Base-by-base conservation (phyloP, 345 rosid species). In the Acer negundo region DNA sequence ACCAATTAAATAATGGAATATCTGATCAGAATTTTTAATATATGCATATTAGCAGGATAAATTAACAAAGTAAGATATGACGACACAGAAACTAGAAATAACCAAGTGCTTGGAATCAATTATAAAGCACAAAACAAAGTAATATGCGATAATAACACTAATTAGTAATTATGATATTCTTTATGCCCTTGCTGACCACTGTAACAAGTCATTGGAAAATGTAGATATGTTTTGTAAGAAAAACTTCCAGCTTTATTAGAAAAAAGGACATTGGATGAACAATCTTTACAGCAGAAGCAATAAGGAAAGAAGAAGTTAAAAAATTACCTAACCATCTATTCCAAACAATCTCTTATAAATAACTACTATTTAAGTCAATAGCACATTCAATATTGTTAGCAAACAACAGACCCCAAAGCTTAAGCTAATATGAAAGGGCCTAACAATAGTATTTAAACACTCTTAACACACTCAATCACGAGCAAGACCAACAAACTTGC, bases 1-100 rank as follows among this genome's bases (percentile, higher is more conserved):
- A 85, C 70, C 74, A 64, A 75, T 31, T 78, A 63, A 42, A 80
- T 16, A 58, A 62, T 49, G 31, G 13, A 79, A 56, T 12, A 71
- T 23, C 44, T 10, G 44, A 55, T 82, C 72, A 82, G 70, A 79
- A 74, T 13, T 26, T 61, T 19, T 69, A 2, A 68, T 62, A 56
- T 74, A 51, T 56, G 16, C 7, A 68, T 44, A 44, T 7, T 51
- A 80, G 51, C 42, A 74, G 42, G 62, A 70, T 7, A n/a, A 77
- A 5, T 44, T 42, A 22, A 68, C 35, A 72, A 28, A 4, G 6
- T 35, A 35, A 23, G 11, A 24, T 61, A 71, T 17, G 68, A n/a
- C 4, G 4, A 22, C 46, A 63, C 35, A 74, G 22, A 53, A 40
- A 7, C 22, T 6, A 62, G 17, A 72, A 22, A 62, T 61, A 56